Conservation (phyloP, 2,329 filamentous ascomycete species). For the Colletotrichum truncatum region DNA sequence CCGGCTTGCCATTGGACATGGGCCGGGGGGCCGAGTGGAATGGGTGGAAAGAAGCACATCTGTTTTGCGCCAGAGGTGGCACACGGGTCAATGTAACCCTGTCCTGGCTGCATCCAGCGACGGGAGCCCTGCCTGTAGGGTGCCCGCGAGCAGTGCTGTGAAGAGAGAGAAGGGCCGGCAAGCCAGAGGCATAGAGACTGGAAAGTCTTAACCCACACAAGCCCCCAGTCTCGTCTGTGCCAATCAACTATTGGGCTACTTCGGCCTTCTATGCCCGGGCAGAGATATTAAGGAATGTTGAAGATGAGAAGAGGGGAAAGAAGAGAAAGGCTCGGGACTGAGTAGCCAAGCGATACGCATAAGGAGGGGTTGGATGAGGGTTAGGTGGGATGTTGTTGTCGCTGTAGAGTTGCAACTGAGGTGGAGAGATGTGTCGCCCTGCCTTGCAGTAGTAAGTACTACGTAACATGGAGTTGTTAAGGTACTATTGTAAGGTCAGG, state of each 20-base stretch:
- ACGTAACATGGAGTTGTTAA: too few relatives aligned
- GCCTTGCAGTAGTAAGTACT: not conserved
- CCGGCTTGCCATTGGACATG: constrained; percentile 13
- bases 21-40: not conserved
- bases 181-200: too few relatives aligned
- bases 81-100: not conserved
- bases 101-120: not conserved
- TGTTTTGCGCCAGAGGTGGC: constrained; percentile 8
- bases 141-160: not conserved
- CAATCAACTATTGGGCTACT: too few relatives aligned
- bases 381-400: not conserved
- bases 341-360: not conserved
- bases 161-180: not conserved
- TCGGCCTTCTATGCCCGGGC: too few relatives aligned
- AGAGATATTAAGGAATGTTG: too few relatives aligned
- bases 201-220: too few relatives aligned
- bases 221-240: too few relatives aligned
- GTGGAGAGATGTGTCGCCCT: constrained; percentile 4
- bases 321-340: too few relatives aligned
- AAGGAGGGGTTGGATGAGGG: not conserved
- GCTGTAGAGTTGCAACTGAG: constrained; percentile 7
- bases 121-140: not conserved
- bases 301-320: too few relatives aligned
- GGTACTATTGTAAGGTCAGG: too few relatives aligned
- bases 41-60: too few relatives aligned